Base-by-base conservation (phyloP, 164 flowering plant species). In the Paratinospora sagittata region DNA sequence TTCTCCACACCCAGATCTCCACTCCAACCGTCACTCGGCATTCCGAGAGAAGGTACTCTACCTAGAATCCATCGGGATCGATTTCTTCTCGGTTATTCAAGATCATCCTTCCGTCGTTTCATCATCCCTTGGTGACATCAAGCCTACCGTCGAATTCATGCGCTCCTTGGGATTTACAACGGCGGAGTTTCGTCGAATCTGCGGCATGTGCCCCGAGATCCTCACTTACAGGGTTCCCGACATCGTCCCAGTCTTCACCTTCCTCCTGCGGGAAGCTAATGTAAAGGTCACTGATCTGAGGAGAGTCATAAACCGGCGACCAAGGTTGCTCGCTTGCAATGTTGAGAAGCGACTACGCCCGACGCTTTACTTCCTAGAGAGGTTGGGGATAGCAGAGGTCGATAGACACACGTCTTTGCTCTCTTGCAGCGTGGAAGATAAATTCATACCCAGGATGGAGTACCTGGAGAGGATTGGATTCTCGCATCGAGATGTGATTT, bases 21-120 rank as follows among this genome's bases (percentile, higher is more conserved):
- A 36, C 39, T 36, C 30, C 14, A 55, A 10, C 23, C 24, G 45
- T 58, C 63, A 45, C 72, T 49, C 72, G 19, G 76, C 68, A 16
- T 87, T 91, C 77, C 82, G 81, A 30, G 91, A 89, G n/a, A 88
- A 89, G 71, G 65, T 87, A 68, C 85, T 92, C 63, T 95, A 78
- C 82, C 76, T 95, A 4, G 99, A 95, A 63, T 92, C 99, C 64
- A 73, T 87, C 14, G 97, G 99, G 26, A 70, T 95, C 6, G 99
- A 95, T 79, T 76, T 84, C 70, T 66, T 89, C 79, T 71, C 85
- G 66, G 74, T 89, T 62, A 74, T 90, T 64, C 57, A 74, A 43
- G 27, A 74, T 69, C 84, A 85, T 74, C 92, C 94, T 16, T 78
- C 82, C 0, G 58, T 89, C 67, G 33, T 79, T 73, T 74, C 88